phyloP scores from a whole-genome alignment of 129 eudicot species.

The Mikania micrantha region DNA sequence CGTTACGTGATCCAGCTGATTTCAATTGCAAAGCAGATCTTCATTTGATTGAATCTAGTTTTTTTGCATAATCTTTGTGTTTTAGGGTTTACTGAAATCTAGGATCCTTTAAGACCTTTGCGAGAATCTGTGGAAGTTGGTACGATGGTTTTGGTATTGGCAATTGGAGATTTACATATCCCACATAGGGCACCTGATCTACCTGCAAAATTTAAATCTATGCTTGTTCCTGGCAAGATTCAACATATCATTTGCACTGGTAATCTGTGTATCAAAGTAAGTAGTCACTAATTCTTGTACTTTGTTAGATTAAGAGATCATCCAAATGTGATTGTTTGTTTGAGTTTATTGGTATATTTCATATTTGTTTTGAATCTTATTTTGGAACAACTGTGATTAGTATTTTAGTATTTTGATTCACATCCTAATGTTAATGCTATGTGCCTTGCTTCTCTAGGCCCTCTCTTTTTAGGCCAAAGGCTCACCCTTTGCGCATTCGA shows the following conservation, averaged over 20 bases:
- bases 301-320: not conserved
- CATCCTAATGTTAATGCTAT: no score
- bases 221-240: conserved; percentile 98
- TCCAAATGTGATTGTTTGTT: not conserved
- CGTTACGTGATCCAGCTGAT: conserved; percentile 18
- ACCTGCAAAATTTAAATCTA: conserved; percentile 91
- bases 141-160: conserved; percentile 86
- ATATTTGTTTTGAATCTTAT: not conserved
- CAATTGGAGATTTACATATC: conserved; percentile 94
- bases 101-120: not conserved
- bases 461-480: no score
- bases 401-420: not conserved
- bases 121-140: conserved; percentile 5
- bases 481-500: no score
- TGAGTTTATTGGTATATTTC: not conserved
- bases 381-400: not conserved
- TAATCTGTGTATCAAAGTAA: conserved; percentile 81
- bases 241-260: conserved; percentile 94
- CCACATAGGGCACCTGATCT: conserved; percentile 97
- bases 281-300: not conserved
- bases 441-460: no score
- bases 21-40: not conserved
- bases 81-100: conserved; percentile 16
- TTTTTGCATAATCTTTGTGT: not conserved
- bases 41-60: not conserved